Evolutionary conservation across 257 asterid species (phyloP).

Genomic region (Rehmannia glutinosa): DNA sequence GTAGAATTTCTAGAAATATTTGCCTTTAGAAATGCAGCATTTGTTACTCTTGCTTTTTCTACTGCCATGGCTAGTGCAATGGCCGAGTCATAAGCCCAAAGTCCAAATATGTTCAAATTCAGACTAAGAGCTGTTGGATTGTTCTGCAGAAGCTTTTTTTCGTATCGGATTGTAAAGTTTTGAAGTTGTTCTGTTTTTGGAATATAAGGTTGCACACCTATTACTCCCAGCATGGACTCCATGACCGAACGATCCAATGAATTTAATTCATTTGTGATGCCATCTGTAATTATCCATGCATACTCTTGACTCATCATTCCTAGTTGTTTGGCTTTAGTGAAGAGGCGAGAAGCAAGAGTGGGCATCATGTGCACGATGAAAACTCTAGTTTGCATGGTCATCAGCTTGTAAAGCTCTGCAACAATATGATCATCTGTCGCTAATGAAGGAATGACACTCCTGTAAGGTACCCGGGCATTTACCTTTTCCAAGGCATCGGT

Average conservation of each 20-base stretch:
- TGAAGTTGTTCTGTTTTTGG: slow-evolving; percentile 19
- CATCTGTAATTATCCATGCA: slow-evolving; percentile 35
- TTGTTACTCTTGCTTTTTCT: slow-evolving; percentile 13
- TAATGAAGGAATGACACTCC: slow-evolving; percentile 24
- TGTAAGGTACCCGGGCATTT: slow-evolving; percentile 26
- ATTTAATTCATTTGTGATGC: slow-evolving; percentile 18
- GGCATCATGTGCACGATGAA: slow-evolving; percentile 30
- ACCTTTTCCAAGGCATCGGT: slow-evolving; percentile 29
- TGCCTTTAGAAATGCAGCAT: background rate
- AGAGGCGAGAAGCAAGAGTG: slow-evolving; percentile 22
- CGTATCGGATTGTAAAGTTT: slow-evolving; percentile 5
- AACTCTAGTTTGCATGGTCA: slow-evolving; percentile 42
- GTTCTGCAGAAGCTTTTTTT: background rate
- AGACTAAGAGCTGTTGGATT: background rate
- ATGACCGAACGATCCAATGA: slow-evolving; percentile 17
- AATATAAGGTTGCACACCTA: slow-evolving; percentile 27
- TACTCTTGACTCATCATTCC: slow-evolving; percentile 35
- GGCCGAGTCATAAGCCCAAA: slow-evolving; percentile 38
- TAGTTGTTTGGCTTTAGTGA: slow-evolving; percentile 20
- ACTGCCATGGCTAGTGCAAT: slow-evolving; percentile 35
- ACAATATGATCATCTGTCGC: slow-evolving; percentile 32
- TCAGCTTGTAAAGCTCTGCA: slow-evolving; percentile 34
- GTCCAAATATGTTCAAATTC: slow-evolving; percentile 20
- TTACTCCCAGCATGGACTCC: slow-evolving; percentile 33
- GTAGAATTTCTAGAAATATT: slow-evolving; percentile 18